Evolutionary conservation across 371 early-diverging fungal species (phyloP).

Genomic region (Rhizopus delemar): DNA sequence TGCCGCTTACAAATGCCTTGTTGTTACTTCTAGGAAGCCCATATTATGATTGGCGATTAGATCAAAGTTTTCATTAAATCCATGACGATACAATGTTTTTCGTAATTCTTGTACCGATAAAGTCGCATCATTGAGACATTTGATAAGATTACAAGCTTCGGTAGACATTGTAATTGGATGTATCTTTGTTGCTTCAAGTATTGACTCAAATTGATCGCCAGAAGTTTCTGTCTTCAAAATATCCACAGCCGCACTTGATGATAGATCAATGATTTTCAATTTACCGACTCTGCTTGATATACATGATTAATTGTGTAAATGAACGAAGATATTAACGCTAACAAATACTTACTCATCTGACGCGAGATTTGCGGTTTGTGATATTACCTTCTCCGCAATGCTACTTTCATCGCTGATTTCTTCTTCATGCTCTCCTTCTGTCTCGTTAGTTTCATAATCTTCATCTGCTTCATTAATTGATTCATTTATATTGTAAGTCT

Average conservation of each 20-base stretch:
- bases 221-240: constrained; percentile 16
- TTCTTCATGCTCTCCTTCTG: constrained; percentile 13
- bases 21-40: no score
- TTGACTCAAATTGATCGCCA: constrained; percentile 15
- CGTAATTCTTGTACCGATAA: no score
- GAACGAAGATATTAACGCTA: constrained; percentile 7
- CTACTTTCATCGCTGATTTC: constrained; percentile 7
- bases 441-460: no score
- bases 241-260: constrained; percentile 10
- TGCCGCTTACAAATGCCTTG: no score
- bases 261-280: constrained; percentile 17
- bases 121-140: no score
- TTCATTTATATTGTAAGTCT: constrained; percentile 10
- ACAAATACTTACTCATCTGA: constrained; percentile 17
- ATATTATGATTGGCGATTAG: no score
- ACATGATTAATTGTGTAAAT: constrained; percentile 16
- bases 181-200: constrained; percentile 11
- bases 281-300: constrained; percentile 15
- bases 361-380: constrained; percentile 7
- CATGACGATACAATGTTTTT: no score
- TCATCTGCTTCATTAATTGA: no score
- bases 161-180: neutral
- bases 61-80: no score
- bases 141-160: no score
- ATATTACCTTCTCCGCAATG: constrained; percentile 3